phyloP scores from a whole-genome alignment of 2,329 filamentous ascomycete genomes.

The Fusarium sp. region DNA sequence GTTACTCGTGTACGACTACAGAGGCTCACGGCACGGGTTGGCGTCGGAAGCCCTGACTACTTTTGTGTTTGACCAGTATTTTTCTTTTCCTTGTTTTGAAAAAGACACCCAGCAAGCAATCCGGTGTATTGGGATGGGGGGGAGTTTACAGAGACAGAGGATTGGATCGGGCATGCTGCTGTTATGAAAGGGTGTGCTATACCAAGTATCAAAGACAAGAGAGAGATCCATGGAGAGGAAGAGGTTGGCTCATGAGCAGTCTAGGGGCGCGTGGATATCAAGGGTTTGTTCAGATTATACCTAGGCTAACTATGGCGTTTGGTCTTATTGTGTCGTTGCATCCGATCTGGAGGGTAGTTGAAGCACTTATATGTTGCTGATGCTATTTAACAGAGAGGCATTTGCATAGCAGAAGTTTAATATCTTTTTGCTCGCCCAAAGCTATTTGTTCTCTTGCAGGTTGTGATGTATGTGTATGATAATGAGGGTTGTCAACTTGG shows the following conservation, averaged over 20 bases:
- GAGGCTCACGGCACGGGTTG: slow-evolving; percentile 38
- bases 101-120: slow-evolving; percentile 31
- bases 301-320: slow-evolving; percentile 43
- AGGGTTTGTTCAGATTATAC: slow-evolving; percentile 43
- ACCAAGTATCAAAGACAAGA: slow-evolving; percentile 24
- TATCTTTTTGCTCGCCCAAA: neutral
- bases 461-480: neutral
- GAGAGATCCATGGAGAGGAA: neutral
- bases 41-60: slow-evolving; percentile 36
- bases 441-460: neutral
- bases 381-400: neutral
- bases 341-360: neutral
- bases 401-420: slow-evolving; percentile 1
- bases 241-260: slow-evolving; percentile 29
- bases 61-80: slow-evolving; percentile 28
- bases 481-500: neutral
- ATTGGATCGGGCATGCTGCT: slow-evolving; percentile 25
- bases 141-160: slow-evolving; percentile 19
- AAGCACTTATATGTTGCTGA: neutral
- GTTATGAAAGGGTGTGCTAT: slow-evolving; percentile 24
- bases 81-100: slow-evolving; percentile 25
- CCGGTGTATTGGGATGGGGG: slow-evolving; percentile 18
- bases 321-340: slow-evolving; percentile 25
- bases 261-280: slow-evolving; percentile 34
- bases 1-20: slow-evolving; percentile 52